Evolutionary conservation across 202 grass and related monocot species (phyloP).

Genomic region (Eragrostis tef): DNA sequence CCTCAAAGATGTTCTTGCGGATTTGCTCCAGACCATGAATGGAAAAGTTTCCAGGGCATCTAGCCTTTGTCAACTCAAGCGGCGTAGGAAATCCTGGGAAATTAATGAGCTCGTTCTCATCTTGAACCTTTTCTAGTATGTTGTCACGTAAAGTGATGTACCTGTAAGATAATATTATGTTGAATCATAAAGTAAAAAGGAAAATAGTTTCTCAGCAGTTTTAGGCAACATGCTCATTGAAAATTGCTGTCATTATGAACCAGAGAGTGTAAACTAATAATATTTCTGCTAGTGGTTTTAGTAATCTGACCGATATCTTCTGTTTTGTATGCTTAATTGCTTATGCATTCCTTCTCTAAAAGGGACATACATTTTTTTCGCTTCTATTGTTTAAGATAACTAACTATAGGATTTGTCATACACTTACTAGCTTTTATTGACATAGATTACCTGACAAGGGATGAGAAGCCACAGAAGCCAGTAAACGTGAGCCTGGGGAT

Average conservation of each 20-base stretch:
- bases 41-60: neutral
- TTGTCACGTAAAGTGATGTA: slow-evolving; percentile 50
- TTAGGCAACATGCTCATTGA: neutral
- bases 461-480: slow-evolving; percentile 51
- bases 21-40: slow-evolving; percentile 16
- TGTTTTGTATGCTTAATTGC: neutral
- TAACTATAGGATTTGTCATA: neutral
- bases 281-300: neutral
- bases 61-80: slow-evolving; percentile 52
- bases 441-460: slow-evolving; percentile 47
- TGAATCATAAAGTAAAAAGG: neutral
- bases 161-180: slow-evolving; percentile 26
- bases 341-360: neutral
- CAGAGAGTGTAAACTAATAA: neutral
- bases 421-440: neutral
- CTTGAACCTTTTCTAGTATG: slow-evolving; percentile 30
- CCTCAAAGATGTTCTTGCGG: slow-evolving; percentile 37
- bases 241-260: neutral
- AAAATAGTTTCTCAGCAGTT: neutral
- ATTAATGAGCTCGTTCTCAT: slow-evolving; percentile 49
- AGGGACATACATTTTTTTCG: neutral
- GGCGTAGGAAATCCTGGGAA: slow-evolving; percentile 54
- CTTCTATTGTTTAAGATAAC: neutral
- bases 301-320: neutral
- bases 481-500: slow-evolving; percentile 60